Base-by-base conservation (phyloP, 1,284 basidiomycete genomes). In the Ceratobasidium sp. region DNA sequence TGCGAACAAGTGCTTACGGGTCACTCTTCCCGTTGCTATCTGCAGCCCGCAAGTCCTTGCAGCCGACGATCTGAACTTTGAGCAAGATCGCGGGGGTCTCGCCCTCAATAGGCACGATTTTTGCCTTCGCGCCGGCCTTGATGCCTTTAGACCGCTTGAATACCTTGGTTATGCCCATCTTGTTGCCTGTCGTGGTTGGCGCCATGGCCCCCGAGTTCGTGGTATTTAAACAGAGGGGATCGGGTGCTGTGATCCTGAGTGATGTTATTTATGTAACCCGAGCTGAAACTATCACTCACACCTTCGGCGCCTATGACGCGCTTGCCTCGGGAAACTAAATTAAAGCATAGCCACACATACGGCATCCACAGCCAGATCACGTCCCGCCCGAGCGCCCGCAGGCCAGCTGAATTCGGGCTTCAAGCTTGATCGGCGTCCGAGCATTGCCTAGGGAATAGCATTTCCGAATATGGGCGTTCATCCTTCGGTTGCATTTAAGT, bases 1-100 rank as follows among this genome's bases (percentile, higher is more conserved):
- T 26, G 6, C 58, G 20, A 63, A 20, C n/a, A 56, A 63, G 64
- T 5, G 88, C 92, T 83, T 82, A 94, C 93, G 94, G 93, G 84
- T 95, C 94, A 82, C 92, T 93, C 61, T 86, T 88, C 15, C 90
- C 91, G 82, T 89, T 90, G 75, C 89, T 89, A 83, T 93, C 91
- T 81, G 92, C 93, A 10, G 91, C 86, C 18, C 89, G 84, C 46
- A 95, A 86, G 77, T 90, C 87, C 28, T 85, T 88, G 83, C 93
- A 93, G 6, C 89, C 87, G 3, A 93, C 78, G 42, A 95, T 87
- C 83, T 93, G 92, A 0, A 95, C 86, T 44, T 90, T 87, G 51
- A 94, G 88, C 42, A 91, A 81, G 58, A 92, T 91, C 78, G 93
- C 82, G 1, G 94, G 93, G 0, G 85, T 84, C 83, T 95, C 94